phyloP scores from a whole-genome alignment of 2,329 filamentous ascomycete genomes.

The Botrytis byssoidea region DNA sequence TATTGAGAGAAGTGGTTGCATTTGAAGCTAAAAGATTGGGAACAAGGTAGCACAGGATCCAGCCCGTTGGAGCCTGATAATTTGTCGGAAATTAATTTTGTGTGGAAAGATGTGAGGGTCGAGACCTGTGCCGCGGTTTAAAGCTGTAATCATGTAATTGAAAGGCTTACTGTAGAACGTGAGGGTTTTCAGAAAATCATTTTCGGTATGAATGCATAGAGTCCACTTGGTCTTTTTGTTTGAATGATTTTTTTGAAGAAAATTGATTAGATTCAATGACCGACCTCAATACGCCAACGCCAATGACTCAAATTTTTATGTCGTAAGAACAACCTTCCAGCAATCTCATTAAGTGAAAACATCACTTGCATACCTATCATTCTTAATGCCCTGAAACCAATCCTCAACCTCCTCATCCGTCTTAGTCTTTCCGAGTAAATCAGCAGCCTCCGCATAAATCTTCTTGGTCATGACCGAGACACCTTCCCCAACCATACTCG shows the following conservation, averaged over 20 bases:
- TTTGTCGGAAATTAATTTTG: background rate
- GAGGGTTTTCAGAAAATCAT: rapidly evolving
- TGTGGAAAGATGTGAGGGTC: background rate
- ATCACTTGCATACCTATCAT: constrained; percentile 25
- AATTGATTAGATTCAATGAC: background rate
- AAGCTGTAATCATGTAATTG: background rate
- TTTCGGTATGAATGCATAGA: background rate
- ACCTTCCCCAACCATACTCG: constrained; percentile 18
- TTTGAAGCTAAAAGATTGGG: too few relatives aligned
- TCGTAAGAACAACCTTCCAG: background rate
- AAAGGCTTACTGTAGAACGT: background rate
- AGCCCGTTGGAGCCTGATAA: background rate
- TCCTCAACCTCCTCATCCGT: constrained; percentile 23
- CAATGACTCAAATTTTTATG: background rate
- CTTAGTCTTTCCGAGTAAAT: constrained; percentile 9
- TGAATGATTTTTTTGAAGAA: background rate
- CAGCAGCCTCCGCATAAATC: constrained; percentile 18
- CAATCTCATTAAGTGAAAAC: constrained; percentile 15
- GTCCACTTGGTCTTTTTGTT: background rate
- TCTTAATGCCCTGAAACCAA: constrained; percentile 21
- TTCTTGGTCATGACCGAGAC: constrained; percentile 19
- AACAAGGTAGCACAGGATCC: too few relatives aligned
- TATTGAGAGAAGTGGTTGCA: too few relatives aligned
- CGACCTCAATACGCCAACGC: background rate
- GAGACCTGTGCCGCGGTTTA: background rate